Percentiles rank a stretch among this genome's conserved stretches.
Conservation (phyloP, 495 filamentous ascomycete species). For the Choiromyces venosus region DNA sequence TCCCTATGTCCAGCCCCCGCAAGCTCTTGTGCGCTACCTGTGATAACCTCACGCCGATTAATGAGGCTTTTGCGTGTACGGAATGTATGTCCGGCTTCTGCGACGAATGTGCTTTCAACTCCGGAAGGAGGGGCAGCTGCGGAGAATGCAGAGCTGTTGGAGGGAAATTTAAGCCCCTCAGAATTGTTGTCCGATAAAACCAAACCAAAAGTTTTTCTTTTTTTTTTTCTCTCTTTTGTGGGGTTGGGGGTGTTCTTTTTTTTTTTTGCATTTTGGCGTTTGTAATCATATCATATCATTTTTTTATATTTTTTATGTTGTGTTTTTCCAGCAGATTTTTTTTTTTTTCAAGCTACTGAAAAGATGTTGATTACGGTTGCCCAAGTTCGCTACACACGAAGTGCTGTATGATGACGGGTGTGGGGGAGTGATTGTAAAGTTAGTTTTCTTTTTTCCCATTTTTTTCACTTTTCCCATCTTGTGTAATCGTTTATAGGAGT, state of each 20-base stretch:
- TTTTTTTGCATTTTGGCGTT: conserved; percentile 8
- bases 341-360: conserved; percentile 4
- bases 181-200: conserved; percentile 39
- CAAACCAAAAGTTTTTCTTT: conserved; percentile 1
- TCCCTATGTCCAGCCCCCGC: conserved; percentile 22
- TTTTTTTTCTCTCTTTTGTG: neutral
- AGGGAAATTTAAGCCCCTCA: conserved; percentile 40
- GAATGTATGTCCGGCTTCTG: conserved; percentile 42
- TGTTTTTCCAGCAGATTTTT: conserved; percentile 15
- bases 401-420: conserved; percentile 18
- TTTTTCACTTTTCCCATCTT: neutral
- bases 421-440: conserved; percentile 7
- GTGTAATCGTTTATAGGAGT: neutral
- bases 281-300: conserved; percentile 18
- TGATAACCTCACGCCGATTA: conserved; percentile 27
- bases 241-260: conserved; percentile 3
- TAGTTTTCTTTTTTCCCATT: conserved; percentile 13
- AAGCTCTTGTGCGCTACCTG: conserved; percentile 36
- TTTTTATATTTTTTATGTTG: conserved; percentile 11
- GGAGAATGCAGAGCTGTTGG: conserved; percentile 39
- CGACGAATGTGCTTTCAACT: conserved; percentile 32
- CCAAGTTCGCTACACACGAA: conserved; percentile 20
- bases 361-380: conserved; percentile 26
- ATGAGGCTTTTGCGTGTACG: conserved; percentile 36
- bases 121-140: conserved; percentile 35